Evolutionary conservation across 805 yeast species (phyloP), one percentile per base, ranked within the genome.

Genomic region (Ogataea polymorpha): DNA sequence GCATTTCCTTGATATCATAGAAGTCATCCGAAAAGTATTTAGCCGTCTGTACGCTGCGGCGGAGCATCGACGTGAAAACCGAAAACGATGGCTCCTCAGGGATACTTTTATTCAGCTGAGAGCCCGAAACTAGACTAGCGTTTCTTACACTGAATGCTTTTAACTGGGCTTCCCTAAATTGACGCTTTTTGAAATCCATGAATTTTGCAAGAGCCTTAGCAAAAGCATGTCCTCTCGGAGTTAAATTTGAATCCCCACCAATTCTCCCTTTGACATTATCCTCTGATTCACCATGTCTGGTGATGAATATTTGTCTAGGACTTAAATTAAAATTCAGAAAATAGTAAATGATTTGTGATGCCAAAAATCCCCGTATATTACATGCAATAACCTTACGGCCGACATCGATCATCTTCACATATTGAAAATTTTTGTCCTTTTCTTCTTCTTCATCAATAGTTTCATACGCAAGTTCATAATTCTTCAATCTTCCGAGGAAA

Each of bases 331-430:
- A 91, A 55, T 88, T 88, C 48, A 91, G 71, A 49, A 91, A 67
- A 67, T 88, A 93, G 59, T 88, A 91, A 26, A 90, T 86, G 1
- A 96, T 86, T 58, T 93, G 98, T 3, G 96, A 89, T 0, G 96
- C 91, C 39, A 91, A 67, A 56, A 88, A 93, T 0, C 82, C 82
- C 55, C 86, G 86, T 42, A 91, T 86, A 57, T 90, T 88, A 61
- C 83, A 90, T 24, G 96, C 87, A 39, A 91, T 95, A 28, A 91
- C 88, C 61, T 91, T 93, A 55, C 86, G 80, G 6, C 99, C 98
- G 9, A 90, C 97, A 61, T 91, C 91, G 42, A 91, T 88, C 95
- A 91, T 89, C 62, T 91, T 89, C 50, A 90, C 86, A 55, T 89
- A 93, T 59, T 87, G 96, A 54, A 80, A 80, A 11, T 77, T 77